These are phyloP conservation scores for Penicillium sp. DNA, from an alignment of 2,329 filamentous ascomycete species.

Conservation along the genomic window DNA sequence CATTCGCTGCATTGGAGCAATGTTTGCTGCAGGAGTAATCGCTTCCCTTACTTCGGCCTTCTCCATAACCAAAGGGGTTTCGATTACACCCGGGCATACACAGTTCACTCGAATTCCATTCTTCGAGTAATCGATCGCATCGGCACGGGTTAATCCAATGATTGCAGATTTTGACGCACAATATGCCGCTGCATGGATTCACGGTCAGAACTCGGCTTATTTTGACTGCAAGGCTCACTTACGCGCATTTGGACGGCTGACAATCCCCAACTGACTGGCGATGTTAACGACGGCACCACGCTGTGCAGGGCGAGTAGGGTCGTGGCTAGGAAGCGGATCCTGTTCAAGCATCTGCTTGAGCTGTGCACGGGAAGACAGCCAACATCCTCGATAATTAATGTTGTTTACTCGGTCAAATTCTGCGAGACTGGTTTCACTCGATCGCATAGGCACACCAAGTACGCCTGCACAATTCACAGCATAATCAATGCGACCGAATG, in stretches of 20 bases:
- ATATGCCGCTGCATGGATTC: slow-evolving; percentile 49
- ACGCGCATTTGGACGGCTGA: slow-evolving; percentile 49
- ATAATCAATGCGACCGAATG: slow-evolving; percentile 54
- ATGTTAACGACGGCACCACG: slow-evolving; percentile 55
- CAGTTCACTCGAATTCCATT: slow-evolving; percentile 36
- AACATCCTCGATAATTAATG: slow-evolving; percentile 57
- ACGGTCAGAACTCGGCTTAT: background rate
- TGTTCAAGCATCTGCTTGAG: slow-evolving; percentile 50
- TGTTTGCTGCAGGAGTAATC: slow-evolving; percentile 46
- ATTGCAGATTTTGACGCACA: slow-evolving; percentile 61
- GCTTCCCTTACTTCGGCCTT: slow-evolving; percentile 40
- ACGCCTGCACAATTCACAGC: slow-evolving; percentile 59
- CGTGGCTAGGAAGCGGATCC: slow-evolving; percentile 43
- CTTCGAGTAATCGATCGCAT: slow-evolving; percentile 57
- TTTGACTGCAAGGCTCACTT: slow-evolving; percentile 21
- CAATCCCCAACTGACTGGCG: slow-evolving; percentile 55
- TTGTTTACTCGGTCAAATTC: slow-evolving; percentile 56
- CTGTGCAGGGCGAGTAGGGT: slow-evolving; percentile 35
- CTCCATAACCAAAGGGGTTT: slow-evolving; percentile 49
- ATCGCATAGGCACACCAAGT: slow-evolving; percentile 25
- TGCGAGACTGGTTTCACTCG: slow-evolving; percentile 47
- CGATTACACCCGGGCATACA: slow-evolving; percentile 46
- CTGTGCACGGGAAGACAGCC: slow-evolving; percentile 49
- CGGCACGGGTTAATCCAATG: slow-evolving; percentile 57
- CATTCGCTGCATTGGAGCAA: slow-evolving; percentile 55